Conservation (phyloP, 495 filamentous ascomycete species). For the Aspergillus nidulans region DNA sequence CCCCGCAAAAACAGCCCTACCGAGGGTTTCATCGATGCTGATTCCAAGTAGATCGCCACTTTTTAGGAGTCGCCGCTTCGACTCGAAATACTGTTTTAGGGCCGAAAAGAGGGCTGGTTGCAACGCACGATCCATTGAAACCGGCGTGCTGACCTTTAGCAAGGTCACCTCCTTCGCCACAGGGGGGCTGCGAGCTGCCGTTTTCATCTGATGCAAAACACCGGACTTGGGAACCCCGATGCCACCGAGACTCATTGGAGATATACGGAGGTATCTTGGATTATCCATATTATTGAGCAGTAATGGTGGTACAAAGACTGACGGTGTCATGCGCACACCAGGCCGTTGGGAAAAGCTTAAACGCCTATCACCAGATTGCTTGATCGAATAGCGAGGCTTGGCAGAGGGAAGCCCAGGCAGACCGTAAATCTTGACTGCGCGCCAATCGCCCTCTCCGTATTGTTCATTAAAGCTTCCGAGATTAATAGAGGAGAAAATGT, state of each 20-base stretch:
- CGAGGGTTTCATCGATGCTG: conserved; percentile 76
- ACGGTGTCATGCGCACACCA: conserved; percentile 41
- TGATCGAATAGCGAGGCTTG: conserved; percentile 50
- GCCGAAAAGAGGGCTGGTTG: conserved; percentile 79
- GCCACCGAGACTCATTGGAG: conserved; percentile 51
- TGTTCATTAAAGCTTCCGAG: conserved; percentile 43
- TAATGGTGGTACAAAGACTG: conserved; percentile 78
- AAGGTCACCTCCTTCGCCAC: conserved; percentile 86
- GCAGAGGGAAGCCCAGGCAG: conserved; percentile 62
- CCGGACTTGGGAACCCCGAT: conserved; percentile 31
- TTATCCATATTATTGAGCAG: conserved; percentile 78
- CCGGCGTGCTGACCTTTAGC: conserved; percentile 82
- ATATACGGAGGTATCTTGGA: conserved; percentile 68
- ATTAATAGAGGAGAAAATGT: conserved; percentile 50
- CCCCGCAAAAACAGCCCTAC: conserved; percentile 65
- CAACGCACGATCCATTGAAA: conserved; percentile 76
- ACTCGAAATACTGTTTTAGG: conserved; percentile 81
- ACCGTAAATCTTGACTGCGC: conserved; percentile 81
- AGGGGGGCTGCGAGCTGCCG: conserved; percentile 61
- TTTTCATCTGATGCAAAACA: conserved; percentile 41
- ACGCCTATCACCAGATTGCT: conserved; percentile 41
- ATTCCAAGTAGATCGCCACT: conserved; percentile 84
- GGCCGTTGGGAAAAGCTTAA: conserved; percentile 50
- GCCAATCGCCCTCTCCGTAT: conserved; percentile 54
- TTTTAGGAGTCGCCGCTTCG: conserved; percentile 69